Conservation (phyloP, 805 yeast species). For the Ogataea pini region DNA sequence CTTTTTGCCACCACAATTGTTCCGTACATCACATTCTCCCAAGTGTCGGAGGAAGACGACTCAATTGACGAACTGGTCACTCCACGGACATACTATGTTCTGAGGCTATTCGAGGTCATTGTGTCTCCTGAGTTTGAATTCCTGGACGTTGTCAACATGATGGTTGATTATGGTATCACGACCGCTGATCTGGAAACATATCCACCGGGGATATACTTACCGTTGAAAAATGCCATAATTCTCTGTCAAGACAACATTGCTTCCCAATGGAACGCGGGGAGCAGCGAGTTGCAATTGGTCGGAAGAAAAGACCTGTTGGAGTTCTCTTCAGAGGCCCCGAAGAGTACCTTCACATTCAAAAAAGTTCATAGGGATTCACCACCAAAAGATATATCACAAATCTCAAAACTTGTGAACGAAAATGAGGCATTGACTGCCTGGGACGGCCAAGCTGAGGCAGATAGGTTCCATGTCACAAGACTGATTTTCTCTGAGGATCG, state of each 20-base stretch:
- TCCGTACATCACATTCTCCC: conserved; percentile 66
- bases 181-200: conserved; percentile 59
- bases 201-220: conserved; percentile 71
- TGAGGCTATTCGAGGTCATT: conserved; percentile 62
- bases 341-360: conserved; percentile 5
- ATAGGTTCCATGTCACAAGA: conserved; percentile 64
- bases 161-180: conserved; percentile 58
- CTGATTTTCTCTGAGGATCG: conserved; percentile 76
- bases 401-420: conserved; percentile 41
- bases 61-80: conserved; percentile 58
- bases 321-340: conserved; percentile 15
- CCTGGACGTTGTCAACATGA: conserved; percentile 57
- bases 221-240: conserved; percentile 62
- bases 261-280: conserved; percentile 43
- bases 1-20: conserved; percentile 46
- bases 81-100: conserved; percentile 62
- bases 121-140: conserved; percentile 55
- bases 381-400: conserved; percentile 44
- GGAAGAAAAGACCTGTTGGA: conserved; percentile 63
- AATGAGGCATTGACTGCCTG: conserved; percentile 56
- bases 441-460: conserved; percentile 74
- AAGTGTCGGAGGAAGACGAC: conserved; percentile 62
- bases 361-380: conserved; percentile 9
- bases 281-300: conserved; percentile 53
- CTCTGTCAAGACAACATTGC: conserved; percentile 54